These are phyloP conservation scores for Triticum aestivum DNA, from an alignment of 176 grass and related monocot species.

Conservation along the genomic window DNA sequence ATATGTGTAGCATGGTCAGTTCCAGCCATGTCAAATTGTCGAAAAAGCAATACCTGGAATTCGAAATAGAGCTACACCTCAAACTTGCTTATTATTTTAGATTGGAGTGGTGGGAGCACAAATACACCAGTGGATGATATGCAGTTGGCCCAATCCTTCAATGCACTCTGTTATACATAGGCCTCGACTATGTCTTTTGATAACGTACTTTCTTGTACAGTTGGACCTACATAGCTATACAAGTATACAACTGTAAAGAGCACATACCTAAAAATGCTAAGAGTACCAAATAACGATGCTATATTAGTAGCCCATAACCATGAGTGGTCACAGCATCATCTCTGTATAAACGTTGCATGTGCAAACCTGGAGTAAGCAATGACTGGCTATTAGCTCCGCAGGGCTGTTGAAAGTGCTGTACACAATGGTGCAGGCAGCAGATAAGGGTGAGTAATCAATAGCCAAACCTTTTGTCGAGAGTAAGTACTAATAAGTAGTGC, in stretches of 20 bases:
- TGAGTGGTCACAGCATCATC: not conserved
- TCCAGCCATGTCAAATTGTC: slow-evolving; percentile 16
- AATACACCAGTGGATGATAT: not conserved
- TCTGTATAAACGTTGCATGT: not conserved
- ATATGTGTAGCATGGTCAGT: not conserved
- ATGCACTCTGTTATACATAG: not conserved
- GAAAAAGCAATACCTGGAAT: not conserved
- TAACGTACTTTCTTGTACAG: not conserved
- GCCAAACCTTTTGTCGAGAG: not conserved
- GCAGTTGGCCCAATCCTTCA: not conserved
- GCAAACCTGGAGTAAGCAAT: slow-evolving; percentile 3
- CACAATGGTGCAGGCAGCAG: not conserved
- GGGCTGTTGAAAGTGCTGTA: not conserved
- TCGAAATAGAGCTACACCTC: slow-evolving; percentile 1
- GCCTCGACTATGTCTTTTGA: not conserved
- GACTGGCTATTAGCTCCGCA: not conserved
- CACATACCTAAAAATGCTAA: not conserved
- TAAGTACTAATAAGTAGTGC: not conserved
- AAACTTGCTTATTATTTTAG: not conserved
- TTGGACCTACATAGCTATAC: not conserved
- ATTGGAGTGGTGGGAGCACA: not conserved
- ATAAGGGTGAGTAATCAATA: not conserved
- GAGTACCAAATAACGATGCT: not conserved
- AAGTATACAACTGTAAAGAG: not conserved
- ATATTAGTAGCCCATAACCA: slow-evolving; percentile 1